Conservation (phyloP, 306 rosid genomes). For the Cucumis cinereus region DNA sequence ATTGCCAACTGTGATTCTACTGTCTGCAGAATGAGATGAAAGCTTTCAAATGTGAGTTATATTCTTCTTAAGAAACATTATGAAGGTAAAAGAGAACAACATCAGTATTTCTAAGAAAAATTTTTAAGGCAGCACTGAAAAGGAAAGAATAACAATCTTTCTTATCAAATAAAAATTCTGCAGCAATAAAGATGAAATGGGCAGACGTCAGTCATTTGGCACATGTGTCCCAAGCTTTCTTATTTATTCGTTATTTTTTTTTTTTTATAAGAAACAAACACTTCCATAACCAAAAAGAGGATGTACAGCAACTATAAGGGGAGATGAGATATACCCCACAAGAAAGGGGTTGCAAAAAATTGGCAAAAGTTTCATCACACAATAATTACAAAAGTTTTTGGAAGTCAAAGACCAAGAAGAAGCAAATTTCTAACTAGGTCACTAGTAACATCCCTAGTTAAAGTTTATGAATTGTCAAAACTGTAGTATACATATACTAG, state of each 20-base stretch:
- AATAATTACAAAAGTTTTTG: neutral
- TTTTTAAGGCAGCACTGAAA: neutral
- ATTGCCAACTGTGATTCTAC: conserved; percentile 26
- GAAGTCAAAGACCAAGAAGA: neutral
- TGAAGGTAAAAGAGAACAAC: neutral
- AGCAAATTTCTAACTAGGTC: neutral
- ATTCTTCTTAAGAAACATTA: neutral
- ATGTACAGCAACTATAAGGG: neutral
- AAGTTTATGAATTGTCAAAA: neutral
- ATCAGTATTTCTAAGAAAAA: neutral
- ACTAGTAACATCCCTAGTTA: neutral
- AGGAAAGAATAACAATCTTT: neutral
- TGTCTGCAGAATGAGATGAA: conserved; percentile 17
- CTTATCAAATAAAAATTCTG: neutral
- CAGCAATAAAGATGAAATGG: neutral
- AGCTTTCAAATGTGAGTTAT: neutral
- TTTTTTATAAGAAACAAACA: neutral
- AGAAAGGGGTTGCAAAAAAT: neutral
- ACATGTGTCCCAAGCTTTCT: neutral
- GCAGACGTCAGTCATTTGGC: neutral
- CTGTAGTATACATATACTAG: neutral
- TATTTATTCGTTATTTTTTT: neutral
- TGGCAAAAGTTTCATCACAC: neutral
- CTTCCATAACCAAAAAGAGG: neutral
- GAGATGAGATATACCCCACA: neutral